phyloP scores from a whole-genome alignment of 2,329 filamentous ascomycete genomes.

The Grosmannia huntii region DNA sequence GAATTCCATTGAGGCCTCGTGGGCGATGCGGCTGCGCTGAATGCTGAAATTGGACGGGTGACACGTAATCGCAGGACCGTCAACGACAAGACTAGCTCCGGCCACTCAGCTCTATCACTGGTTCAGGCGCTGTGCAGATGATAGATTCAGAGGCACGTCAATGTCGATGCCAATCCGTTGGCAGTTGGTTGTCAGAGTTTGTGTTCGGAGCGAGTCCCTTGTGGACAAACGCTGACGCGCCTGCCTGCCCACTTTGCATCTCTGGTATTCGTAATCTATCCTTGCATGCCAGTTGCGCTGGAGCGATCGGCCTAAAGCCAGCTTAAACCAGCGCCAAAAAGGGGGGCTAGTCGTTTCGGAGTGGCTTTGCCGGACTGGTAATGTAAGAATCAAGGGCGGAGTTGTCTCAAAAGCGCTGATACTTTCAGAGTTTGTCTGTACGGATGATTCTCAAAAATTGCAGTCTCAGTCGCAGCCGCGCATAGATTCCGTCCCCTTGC shows the following conservation, averaged over 20 bases:
- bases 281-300: not conserved
- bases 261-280: not conserved
- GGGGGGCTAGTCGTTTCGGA: not conserved
- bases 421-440: too few species aligned
- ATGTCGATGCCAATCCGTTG: not conserved
- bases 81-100: not conserved
- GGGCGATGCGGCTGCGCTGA: not conserved
- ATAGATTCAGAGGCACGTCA: not conserved
- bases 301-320: not conserved
- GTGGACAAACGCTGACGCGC: not conserved
- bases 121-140: not conserved
- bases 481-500: too few species aligned
- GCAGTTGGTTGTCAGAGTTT: not conserved
- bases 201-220: not conserved
- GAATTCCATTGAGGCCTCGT: slow-evolving; percentile 6
- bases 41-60: not conserved
- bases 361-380: slow-evolving; percentile 27
- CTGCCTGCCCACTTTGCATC: not conserved
- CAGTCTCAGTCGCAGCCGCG: too few species aligned
- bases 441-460: too few species aligned
- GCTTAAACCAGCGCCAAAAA: slow-evolving; percentile 7
- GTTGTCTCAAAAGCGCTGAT: slow-evolving; percentile 15
- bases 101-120: not conserved
- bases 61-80: not conserved
- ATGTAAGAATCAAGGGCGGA: too few species aligned